phyloP scores from a whole-genome alignment of 129 eudicot genomes.

The Pseudognaphalium luteoalbum region DNA sequence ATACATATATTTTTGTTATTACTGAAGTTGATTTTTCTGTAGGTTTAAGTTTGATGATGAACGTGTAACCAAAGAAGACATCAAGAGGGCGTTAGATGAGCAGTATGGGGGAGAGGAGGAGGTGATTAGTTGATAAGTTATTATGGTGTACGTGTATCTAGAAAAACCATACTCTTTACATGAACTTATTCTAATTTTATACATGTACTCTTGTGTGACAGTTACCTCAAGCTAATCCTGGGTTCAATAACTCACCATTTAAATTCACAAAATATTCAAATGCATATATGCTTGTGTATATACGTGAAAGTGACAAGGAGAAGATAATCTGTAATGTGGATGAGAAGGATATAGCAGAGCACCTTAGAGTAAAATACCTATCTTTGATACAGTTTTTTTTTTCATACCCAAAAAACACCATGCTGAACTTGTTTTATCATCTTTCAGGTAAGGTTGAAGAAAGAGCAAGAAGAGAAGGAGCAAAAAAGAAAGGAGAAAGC shows the following conservation, averaged over 20 bases:
- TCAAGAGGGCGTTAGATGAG: constrained; percentile 79
- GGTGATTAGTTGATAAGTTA: constrained; percentile 34
- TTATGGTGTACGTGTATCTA: constrained; percentile 4
- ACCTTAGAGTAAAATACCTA: constrained; percentile 48
- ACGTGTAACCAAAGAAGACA: constrained; percentile 77
- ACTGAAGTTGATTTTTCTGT: constrained; percentile 12
- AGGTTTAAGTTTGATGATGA: constrained; percentile 90
- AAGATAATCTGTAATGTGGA: constrained; percentile 74
- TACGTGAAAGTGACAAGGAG: constrained; percentile 72
- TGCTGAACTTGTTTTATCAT: neutral
- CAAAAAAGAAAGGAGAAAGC: constrained; percentile 58
- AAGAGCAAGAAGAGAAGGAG: constrained; percentile 75
- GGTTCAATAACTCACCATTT: constrained; percentile 67
- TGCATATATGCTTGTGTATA: constrained; percentile 85
- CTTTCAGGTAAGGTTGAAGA: constrained; percentile 61
- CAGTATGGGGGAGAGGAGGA: constrained; percentile 95
- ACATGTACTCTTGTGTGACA: constrained; percentile 27
- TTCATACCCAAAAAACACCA: neutral
- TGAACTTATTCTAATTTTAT: constrained; percentile 9
- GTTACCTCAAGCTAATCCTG: constrained; percentile 75
- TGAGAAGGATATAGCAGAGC: constrained; percentile 79
- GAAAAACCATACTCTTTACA: neutral
- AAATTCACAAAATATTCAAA: constrained; percentile 74
- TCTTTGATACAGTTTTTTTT: neutral
- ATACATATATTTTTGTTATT: neutral